Evolutionary conservation across 768 basidiomycete species (phyloP), one percentile per base, ranked within the genome.

Genomic region (Daedaleopsis sinensis): DNA sequence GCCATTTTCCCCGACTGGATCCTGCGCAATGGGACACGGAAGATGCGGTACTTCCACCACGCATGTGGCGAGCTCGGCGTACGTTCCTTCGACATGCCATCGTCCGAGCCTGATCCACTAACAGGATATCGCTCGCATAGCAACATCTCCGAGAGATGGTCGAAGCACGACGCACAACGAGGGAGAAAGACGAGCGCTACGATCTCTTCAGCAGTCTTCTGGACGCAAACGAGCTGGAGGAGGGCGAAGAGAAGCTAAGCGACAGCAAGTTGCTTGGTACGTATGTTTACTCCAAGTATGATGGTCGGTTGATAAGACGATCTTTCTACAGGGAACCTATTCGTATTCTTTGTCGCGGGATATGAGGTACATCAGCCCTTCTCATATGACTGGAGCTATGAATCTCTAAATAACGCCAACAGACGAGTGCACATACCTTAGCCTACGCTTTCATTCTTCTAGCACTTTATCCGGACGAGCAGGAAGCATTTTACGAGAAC

Each of bases 111-210:
- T 54, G 2, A 11, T 5, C 32, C 8, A 7, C 16, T 11, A 32
- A 32, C 27, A 32, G 27, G 5, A 7, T 15, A 24, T 6, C 7
- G 42, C 64, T 32, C 27, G 27, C 27, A 32, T 32, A 80, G 80
- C 61, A 35, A 21, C 84, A 84, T 62, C 81, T 86, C 78, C 67
- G 67, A 1, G 83, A 85, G 66, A 85, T 86, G 83, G 82, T 86
- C 48, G 67, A 71, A 19, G 77, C 75, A 36, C 79, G 84, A 3
- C 74, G 76, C 48, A 55, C 54, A 4, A 68, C 73, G 6, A 73
- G 70, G 58, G 71, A 70, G 53, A 77, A 78, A 54, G 76, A 72
- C 54, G 76, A 78, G 60, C 76, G 77, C 38, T 68, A 81, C 56
- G 85, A 87, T 69, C 71, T 86, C 16, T 82, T 87, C 66, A 81